Percentiles rank a stretch among this genome's conserved stretches.
phyloP scores from a whole-genome alignment of 2,329 filamentous ascomycete species.

The Epichloe aotearoae region DNA sequence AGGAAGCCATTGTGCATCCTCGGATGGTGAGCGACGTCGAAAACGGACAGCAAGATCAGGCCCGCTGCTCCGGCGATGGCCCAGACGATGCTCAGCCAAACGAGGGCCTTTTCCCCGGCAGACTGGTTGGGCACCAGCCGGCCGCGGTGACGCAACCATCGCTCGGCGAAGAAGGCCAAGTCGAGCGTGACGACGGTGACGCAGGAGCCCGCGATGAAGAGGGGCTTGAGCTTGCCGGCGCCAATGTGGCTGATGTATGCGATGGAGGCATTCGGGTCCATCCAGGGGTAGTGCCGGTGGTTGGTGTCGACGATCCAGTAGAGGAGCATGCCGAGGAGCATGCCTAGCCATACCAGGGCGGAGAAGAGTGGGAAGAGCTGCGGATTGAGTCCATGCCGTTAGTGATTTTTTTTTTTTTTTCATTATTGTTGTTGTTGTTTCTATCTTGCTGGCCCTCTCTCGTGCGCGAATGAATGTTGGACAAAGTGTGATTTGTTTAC shows the following conservation, averaged over 20 bases:
- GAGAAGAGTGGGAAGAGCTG: conserved; percentile 58
- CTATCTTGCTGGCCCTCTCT: not conserved
- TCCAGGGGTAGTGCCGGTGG: conserved; percentile 43
- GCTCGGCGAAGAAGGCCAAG: conserved; percentile 65
- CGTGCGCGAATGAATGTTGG: not conserved
- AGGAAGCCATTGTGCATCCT: conserved; percentile 64
- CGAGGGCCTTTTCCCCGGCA: conserved; percentile 48
- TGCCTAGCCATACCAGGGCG: conserved; percentile 50
- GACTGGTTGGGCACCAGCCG: conserved; percentile 63
- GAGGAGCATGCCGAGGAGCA: conserved; percentile 56
- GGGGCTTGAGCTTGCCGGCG: conserved; percentile 50
- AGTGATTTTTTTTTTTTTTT: no score
- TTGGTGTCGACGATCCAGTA: conserved; percentile 49
- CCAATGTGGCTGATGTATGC: conserved; percentile 62
- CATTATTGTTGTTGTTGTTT: not conserved
- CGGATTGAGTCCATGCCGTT: not conserved
- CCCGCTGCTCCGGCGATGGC: conserved; percentile 66
- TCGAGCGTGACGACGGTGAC: conserved; percentile 71
- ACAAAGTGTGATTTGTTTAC: not conserved
- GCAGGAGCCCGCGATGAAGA: conserved; percentile 61
- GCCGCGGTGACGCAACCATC: conserved; percentile 72
- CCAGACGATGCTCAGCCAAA: conserved; percentile 47
- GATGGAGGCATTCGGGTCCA: conserved; percentile 44
- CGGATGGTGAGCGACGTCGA: conserved; percentile 62
- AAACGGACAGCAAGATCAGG: conserved; percentile 71